Evolutionary conservation across 2,329 filamentous ascomycete genomes (phyloP), one percentile per base, ranked within the genome.

Genomic region (Phyllosticta paracitricarpa): DNA sequence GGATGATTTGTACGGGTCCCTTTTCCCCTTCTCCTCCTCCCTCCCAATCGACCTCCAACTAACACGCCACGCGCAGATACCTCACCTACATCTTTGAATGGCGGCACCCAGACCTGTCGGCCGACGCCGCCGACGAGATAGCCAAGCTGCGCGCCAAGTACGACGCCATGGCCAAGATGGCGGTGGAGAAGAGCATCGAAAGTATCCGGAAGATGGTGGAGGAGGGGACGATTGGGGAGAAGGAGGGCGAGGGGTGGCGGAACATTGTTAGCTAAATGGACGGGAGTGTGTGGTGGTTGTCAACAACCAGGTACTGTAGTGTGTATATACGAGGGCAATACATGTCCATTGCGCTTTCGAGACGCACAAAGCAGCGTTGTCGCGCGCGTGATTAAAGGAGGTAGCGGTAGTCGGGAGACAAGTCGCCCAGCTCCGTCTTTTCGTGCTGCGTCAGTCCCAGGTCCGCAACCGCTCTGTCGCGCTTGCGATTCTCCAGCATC

Each of bases 321-420:
- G 33, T 14, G 33, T 4, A 40, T 40, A 40, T 17, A 40, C 33
- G 30, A 33, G 30, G 30, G 19, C 19, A 22, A 22, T 22, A 22
- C 19, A 22, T 22, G 19, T 22, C 1, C 19, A 1, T 22, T 28
- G 26, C 26, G 26, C 26, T 28, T 28, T 8, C 19, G 19, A 22
- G 19, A 22, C 19, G 19, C 19, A 22, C 19, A 22, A 22, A 22
- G 19, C 19, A 2, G 28, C 28, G 2, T 8, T 14, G 33, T 12
- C 35, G 24, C 2, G n/a, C 28, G 4, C 7, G 4, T 8, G n/a
- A 17, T 66, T 77, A 86, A 64, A 84, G 66, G 62, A 82, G 67
- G 70, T 86, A 86, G 64, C 84, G 76, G 69, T 86, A 86, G 17
- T 81, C 81, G 2, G 84, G 83, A 59, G 75, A 82, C 73, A 83